Conservation (phyloP, 306 rosid genomes). For the Arachis stenosperma region DNA sequence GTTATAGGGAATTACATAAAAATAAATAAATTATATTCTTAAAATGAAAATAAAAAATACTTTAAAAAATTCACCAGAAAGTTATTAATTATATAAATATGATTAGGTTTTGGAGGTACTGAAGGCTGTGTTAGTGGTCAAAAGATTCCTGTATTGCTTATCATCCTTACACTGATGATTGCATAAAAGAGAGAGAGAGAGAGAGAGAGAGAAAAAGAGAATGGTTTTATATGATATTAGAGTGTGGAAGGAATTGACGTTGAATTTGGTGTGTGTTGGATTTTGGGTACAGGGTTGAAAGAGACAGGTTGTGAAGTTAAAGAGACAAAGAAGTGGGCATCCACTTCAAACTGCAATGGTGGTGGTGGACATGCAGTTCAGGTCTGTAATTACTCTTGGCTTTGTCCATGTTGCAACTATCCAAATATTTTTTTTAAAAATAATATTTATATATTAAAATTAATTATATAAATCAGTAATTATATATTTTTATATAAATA, state of each 20-base stretch:
- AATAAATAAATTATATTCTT: too few relatives aligned
- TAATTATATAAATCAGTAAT: too few relatives aligned
- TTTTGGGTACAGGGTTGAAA: constrained; percentile 53
- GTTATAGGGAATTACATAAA: too few relatives aligned
- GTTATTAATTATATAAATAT: too few relatives aligned
- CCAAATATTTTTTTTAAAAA: constrained; percentile 34
- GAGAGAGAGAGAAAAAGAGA: constrained; percentile 15
- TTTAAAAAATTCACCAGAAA: too few relatives aligned
- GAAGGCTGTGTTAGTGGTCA: constrained; percentile 42
- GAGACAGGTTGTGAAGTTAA: constrained; percentile 56
- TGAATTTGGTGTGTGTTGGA: constrained; percentile 44
- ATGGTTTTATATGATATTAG: constrained; percentile 6
- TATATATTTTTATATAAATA: too few relatives aligned
- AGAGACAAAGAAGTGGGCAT: constrained; percentile 64
- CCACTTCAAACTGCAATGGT: constrained; percentile 51
- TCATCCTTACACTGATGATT: constrained; percentile 36
- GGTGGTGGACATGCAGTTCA: constrained; percentile 41
- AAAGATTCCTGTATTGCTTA: constrained; percentile 36
- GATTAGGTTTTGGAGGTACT: constrained; percentile 10
- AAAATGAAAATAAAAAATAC: too few relatives aligned
- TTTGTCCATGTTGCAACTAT: constrained; percentile 34
- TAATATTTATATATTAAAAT: too few relatives aligned
- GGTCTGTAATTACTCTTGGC: constrained; percentile 53
- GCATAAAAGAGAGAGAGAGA: constrained; percentile 25
- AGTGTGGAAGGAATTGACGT: constrained; percentile 39